These are phyloP conservation scores for Ustilago loliicola DNA, from an alignment of 1,284 basidiomycete genomes.

Conservation along the genomic window DNA sequence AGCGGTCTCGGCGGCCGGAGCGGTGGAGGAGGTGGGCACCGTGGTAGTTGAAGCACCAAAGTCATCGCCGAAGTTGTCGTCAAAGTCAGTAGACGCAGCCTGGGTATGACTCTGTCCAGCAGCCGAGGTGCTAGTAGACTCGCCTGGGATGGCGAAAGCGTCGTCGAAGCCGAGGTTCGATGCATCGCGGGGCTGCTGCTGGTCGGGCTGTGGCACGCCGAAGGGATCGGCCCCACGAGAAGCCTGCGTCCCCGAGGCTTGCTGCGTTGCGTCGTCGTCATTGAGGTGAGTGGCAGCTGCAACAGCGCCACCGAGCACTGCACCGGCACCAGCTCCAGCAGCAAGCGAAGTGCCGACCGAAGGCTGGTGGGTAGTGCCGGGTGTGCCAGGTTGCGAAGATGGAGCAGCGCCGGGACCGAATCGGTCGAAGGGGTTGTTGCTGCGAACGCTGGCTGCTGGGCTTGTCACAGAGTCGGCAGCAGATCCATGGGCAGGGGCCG, in stretches of 20 bases:
- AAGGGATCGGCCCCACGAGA: slow-evolving; percentile 52
- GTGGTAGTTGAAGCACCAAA: slow-evolving; percentile 50
- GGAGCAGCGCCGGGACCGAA: slow-evolving; percentile 69
- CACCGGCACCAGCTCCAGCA: slow-evolving; percentile 63
- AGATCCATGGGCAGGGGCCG: slow-evolving; percentile 37
- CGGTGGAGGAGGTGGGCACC: slow-evolving; percentile 11
- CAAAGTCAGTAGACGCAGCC: slow-evolving; percentile 37
- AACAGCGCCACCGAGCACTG: slow-evolving; percentile 63
- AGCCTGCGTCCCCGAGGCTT: slow-evolving; percentile 2
- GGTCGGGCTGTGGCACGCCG: slow-evolving; percentile 37
- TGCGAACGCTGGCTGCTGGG: slow-evolving; percentile 75
- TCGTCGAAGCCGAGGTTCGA: slow-evolving; percentile 72
- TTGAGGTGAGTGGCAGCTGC: slow-evolving; percentile 57
- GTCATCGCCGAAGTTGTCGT: slow-evolving; percentile 68
- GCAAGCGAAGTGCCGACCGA: slow-evolving; percentile 57
- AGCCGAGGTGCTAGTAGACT: slow-evolving; percentile 56
- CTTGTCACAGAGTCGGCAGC: slow-evolving; percentile 46
- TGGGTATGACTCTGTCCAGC: slow-evolving; percentile 41
- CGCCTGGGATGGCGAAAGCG: slow-evolving; percentile 75
- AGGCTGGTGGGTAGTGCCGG: slow-evolving; percentile 17
- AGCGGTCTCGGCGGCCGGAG: slow-evolving; percentile 4
- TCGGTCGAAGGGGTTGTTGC: slow-evolving; percentile 94
- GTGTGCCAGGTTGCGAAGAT: slow-evolving; percentile 28
- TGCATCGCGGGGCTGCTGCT: slow-evolving; percentile 13
- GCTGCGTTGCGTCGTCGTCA: slow-evolving; percentile 14